A percentile compares a stretch with the other conserved stretches of the same genome.
Evolutionary conservation across 495 filamentous ascomycete genomes (phyloP).

Genomic region (Penicillium waksmanii): DNA sequence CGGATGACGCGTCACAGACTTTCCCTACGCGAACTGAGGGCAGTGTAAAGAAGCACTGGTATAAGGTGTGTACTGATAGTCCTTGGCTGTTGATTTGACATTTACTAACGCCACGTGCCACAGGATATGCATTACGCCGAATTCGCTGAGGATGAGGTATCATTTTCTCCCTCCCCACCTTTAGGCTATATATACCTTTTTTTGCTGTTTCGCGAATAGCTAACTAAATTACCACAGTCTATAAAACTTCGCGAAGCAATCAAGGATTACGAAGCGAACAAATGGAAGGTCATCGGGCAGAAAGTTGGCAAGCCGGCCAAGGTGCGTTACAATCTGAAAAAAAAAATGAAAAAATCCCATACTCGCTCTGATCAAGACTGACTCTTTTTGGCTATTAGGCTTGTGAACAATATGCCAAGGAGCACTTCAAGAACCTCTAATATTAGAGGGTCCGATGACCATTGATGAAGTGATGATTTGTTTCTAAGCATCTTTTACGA

Average conservation of each 20-base stretch:
- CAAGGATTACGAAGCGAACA: conserved; percentile 97
- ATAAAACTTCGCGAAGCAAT: conserved; percentile 87
- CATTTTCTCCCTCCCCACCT: conserved; percentile 24
- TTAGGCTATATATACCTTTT: neutral
- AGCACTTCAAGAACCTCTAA: conserved; percentile 74
- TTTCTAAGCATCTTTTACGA: conserved; percentile 37
- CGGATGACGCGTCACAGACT: conserved; percentile 57
- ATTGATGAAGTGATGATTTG: conserved; percentile 47
- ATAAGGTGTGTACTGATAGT: conserved; percentile 68
- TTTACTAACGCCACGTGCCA: conserved; percentile 29
- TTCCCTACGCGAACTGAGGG: conserved; percentile 94
- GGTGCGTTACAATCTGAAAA: conserved; percentile 50
- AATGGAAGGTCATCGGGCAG: conserved; percentile 95
- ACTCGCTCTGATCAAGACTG: conserved; percentile 12
- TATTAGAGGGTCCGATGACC: conserved; percentile 27
- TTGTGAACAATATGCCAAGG: conserved; percentile 97
- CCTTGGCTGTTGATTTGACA: neutral
- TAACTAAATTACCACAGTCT: conserved; percentile 59
- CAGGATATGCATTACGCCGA: conserved; percentile 99
- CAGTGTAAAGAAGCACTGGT: conserved; percentile 99
- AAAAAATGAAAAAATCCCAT: conserved; percentile 2
- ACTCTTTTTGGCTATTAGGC: conserved; percentile 57
- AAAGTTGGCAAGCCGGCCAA: conserved; percentile 99
- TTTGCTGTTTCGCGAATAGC: neutral
- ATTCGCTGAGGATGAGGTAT: conserved; percentile 96